phyloP scores from a whole-genome alignment of 1,284 basidiomycete species.

The Microbotryum saponariae region DNA sequence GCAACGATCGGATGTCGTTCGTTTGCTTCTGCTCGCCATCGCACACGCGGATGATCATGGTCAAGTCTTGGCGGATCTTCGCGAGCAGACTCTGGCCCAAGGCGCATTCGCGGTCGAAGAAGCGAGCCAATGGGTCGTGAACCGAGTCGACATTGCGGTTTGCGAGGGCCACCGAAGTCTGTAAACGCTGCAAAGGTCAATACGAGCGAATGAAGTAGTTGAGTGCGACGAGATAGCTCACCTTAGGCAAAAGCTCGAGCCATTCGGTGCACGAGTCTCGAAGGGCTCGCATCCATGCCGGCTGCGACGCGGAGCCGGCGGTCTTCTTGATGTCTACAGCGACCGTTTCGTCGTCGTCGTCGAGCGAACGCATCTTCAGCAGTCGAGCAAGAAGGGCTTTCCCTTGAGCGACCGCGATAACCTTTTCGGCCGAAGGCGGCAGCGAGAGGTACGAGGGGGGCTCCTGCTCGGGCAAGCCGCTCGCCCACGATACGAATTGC shows the following conservation, averaged over 20 bases:
- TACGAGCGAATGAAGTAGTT: neutral
- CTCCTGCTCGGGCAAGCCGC: constrained; percentile 51
- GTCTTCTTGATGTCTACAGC: constrained; percentile 49
- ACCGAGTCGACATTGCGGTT: constrained; percentile 5
- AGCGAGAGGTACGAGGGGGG: constrained; percentile 88
- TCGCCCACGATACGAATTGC: constrained; percentile 82
- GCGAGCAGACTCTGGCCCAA: constrained; percentile 68
- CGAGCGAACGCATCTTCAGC: constrained; percentile 81
- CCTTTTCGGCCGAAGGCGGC: constrained; percentile 78
- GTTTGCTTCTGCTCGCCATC: constrained; percentile 83
- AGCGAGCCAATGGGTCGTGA: constrained; percentile 68
- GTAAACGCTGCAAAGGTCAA: neutral
- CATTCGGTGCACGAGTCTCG: constrained; percentile 73
- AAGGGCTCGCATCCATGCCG: constrained; percentile 84
- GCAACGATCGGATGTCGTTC: constrained; percentile 77
- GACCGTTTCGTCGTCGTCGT: constrained; percentile 77
- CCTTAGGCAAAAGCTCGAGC: constrained; percentile 65
- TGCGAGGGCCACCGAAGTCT: constrained; percentile 26
- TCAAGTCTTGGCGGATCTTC: constrained; percentile 69
- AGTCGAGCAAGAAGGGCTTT: constrained; percentile 67
- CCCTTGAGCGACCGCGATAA: constrained; percentile 87
- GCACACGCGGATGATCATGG: constrained; percentile 73
- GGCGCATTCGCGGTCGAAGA: constrained; percentile 79
- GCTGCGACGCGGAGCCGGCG: constrained; percentile 55
- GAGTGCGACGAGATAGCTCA: constrained; percentile 42